Evolutionary conservation across 2,329 filamentous ascomycete genomes (phyloP).

Genomic region (Calonectria pseudoreteaudii): DNA sequence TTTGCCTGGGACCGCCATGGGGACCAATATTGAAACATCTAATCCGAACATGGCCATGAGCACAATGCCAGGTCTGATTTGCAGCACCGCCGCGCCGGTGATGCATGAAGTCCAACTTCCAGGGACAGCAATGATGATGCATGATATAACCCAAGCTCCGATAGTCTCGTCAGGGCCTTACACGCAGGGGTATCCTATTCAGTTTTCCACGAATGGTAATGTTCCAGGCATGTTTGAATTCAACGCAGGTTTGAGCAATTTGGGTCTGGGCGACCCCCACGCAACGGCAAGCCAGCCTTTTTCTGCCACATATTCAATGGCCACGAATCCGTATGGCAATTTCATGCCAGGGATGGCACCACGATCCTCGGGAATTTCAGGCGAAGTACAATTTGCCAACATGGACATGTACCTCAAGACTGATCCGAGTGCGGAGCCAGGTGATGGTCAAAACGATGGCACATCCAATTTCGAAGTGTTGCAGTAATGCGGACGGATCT

Average conservation of each 20-base stretch:
- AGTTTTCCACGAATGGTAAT: not conserved
- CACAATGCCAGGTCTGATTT: not conserved
- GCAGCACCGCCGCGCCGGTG: not conserved
- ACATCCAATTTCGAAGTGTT: constrained; percentile 7
- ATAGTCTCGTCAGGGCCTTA: not conserved
- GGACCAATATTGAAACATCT: not conserved
- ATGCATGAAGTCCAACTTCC: not conserved
- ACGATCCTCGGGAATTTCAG: not conserved
- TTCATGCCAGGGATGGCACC: not conserved
- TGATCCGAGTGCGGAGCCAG: not conserved
- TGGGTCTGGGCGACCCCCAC: not conserved
- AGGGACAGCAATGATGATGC: not conserved
- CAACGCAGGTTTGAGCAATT: not conserved
- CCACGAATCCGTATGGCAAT: not conserved
- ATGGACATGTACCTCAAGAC: not conserved
- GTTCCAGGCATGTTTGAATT: not conserved
- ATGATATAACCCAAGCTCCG: not conserved
- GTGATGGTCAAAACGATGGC: not conserved
- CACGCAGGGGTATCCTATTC: not conserved
- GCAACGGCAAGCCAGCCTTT: not conserved
- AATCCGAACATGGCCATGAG: not conserved
- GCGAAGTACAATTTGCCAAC: not conserved
- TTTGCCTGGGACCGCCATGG: not conserved
- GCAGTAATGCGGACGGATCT: not conserved
- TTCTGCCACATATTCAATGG: not conserved